Percentiles rank a stretch among this genome's conserved stretches.
Conservation (phyloP, 257 asterid genomes). For the Nicotiana undulata region DNA sequence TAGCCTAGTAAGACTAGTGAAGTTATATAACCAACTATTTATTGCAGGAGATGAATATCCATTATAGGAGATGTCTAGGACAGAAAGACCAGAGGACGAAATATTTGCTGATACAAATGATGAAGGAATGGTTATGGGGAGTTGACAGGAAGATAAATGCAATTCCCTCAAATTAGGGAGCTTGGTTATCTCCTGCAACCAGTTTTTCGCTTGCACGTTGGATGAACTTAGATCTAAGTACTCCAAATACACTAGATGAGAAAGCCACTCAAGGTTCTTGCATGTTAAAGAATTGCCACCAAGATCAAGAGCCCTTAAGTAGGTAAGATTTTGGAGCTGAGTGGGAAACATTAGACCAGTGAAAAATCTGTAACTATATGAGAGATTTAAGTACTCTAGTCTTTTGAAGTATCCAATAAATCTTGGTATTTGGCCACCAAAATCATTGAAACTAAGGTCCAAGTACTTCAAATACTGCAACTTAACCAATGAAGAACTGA, state of each 20-base stretch:
- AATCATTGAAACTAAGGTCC: background rate
- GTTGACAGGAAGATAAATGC: background rate
- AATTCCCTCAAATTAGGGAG: background rate
- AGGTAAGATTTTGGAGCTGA: background rate
- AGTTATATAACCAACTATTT: background rate
- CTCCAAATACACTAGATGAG: slow-evolving; percentile 6
- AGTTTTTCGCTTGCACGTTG: background rate
- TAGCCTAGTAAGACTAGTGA: slow-evolving; percentile 2
- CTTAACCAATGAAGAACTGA: background rate
- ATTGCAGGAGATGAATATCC: background rate
- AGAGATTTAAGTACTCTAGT: background rate
- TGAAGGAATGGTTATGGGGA: background rate
- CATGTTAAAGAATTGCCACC: background rate
- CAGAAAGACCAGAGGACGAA: background rate
- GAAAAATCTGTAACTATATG: background rate
- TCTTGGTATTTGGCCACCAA: slow-evolving; percentile 1
- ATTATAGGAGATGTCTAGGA: background rate
- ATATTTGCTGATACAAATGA: background rate
- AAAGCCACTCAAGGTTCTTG: background rate
- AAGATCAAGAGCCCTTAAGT: background rate
- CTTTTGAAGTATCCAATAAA: background rate
- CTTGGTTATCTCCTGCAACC: background rate
- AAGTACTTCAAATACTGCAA: slow-evolving; percentile 1
- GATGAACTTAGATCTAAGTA: background rate
- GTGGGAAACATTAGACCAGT: background rate